phyloP scores from a whole-genome alignment of 768 basidiomycete species.

The Coprinopsis marcescibilis region DNA sequence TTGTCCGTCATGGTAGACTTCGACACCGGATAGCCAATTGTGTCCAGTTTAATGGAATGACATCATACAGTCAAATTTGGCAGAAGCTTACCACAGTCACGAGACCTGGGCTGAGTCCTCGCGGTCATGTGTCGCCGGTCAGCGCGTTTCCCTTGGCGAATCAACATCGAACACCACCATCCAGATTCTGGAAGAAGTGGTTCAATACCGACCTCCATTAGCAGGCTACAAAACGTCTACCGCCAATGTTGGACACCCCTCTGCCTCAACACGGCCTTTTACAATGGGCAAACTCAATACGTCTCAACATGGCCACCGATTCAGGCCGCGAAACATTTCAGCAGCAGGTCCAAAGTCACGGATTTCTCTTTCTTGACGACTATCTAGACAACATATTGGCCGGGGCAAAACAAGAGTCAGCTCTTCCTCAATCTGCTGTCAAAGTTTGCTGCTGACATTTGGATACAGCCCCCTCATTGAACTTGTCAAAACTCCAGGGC shows the following conservation, averaged over 20 bases:
- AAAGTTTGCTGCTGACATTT: neutral
- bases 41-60: too few species aligned
- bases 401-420: conserved; percentile 63
- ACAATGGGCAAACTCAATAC: conserved; percentile 63
- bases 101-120: too few species aligned
- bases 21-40: too few species aligned
- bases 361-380: conserved; percentile 74
- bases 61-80: too few species aligned
- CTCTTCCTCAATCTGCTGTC: conserved; percentile 1
- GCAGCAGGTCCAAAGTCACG: conserved; percentile 68
- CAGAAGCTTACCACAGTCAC: too few species aligned
- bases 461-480: conserved; percentile 63
- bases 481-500: conserved; percentile 78
- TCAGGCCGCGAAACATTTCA: conserved; percentile 65
- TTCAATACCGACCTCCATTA: too few species aligned
- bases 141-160: too few species aligned
- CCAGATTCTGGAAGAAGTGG: too few species aligned
- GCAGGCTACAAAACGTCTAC: too few species aligned
- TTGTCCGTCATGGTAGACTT: too few species aligned
- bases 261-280: conserved; percentile 52
- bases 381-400: conserved; percentile 70
- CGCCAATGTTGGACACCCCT: conserved; percentile 9
- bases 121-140: too few species aligned
- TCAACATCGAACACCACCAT: too few species aligned
- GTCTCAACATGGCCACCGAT: conserved; percentile 65